Evolutionary conservation across 305 asterid species (phyloP).

Genomic region (Fraxinus velutina): DNA sequence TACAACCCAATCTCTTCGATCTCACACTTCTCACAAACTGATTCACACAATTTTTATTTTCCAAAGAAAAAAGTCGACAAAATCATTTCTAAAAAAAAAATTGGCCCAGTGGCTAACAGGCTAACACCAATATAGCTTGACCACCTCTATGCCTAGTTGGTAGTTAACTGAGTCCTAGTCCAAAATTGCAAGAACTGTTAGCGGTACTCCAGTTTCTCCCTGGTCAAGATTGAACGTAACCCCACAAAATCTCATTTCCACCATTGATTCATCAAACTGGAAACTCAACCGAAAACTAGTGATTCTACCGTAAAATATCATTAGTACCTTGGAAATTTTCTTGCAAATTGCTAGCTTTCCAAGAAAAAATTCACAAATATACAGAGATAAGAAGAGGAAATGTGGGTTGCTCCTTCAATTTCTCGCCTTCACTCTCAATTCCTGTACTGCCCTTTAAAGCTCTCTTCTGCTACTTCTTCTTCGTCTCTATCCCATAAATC

Average conservation of each 20-base stretch:
- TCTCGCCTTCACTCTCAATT: slow-evolving; percentile 58
- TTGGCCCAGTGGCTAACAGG: too few species aligned
- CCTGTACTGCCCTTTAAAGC: slow-evolving; percentile 49
- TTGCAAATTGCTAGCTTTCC: background rate
- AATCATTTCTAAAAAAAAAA: too few species aligned
- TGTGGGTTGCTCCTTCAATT: slow-evolving; percentile 51
- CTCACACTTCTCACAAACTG: too few species aligned
- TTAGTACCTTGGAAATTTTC: background rate
- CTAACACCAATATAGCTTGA: background rate
- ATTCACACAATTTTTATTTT: too few species aligned
- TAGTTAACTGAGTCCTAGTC: background rate
- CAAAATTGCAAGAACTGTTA: background rate
- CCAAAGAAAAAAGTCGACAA: too few species aligned
- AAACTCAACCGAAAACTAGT: background rate
- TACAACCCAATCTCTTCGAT: too few species aligned
- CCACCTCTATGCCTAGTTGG: background rate
- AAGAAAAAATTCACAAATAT: background rate
- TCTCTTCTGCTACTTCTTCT: slow-evolving; percentile 22
- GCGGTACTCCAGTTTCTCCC: background rate
- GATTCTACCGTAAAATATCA: background rate
- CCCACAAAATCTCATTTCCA: background rate
- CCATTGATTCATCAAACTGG: background rate
- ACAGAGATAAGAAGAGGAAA: slow-evolving; percentile 20
- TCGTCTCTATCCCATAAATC: slow-evolving; percentile 34
- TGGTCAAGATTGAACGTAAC: background rate